Conservation (phyloP, 305 asterid genomes). For the Fraxinus angustifolia region DNA sequence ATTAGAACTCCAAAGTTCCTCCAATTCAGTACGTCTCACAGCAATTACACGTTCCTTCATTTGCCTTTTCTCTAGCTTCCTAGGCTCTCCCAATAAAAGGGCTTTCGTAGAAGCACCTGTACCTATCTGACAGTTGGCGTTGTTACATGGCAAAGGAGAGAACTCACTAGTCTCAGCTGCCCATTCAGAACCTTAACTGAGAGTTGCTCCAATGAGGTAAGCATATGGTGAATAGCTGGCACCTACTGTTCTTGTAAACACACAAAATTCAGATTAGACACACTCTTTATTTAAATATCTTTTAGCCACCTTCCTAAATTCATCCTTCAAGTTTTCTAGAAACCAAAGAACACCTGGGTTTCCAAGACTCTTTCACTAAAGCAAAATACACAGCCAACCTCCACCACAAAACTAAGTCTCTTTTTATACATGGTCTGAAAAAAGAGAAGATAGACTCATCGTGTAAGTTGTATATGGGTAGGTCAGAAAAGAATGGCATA, state of each 20-base stretch:
- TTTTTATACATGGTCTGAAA: constrained; percentile 44
- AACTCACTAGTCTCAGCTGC: constrained; percentile 14
- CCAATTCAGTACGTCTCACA: constrained; percentile 44
- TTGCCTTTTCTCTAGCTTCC: constrained; percentile 52
- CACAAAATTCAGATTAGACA: constrained; percentile 36
- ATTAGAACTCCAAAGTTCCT: constrained; percentile 45
- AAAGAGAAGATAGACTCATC: neutral
- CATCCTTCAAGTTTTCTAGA: constrained; percentile 49
- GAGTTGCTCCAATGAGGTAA: constrained; percentile 40
- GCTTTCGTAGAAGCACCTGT: constrained; percentile 47
- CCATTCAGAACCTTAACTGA: constrained; percentile 5
- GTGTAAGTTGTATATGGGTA: neutral
- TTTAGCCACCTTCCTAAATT: constrained; percentile 35
- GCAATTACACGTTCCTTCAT: constrained; percentile 42
- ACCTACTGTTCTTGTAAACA: constrained; percentile 49
- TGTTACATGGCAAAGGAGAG: constrained; percentile 29
- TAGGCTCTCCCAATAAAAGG: constrained; percentile 53
- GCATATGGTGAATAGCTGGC: constrained; percentile 40
- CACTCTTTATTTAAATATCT: constrained; percentile 30
- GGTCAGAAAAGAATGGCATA: neutral
- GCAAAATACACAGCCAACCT: constrained; percentile 54
- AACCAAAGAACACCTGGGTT: constrained; percentile 40
- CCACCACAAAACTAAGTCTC: constrained; percentile 61
- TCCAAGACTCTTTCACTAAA: constrained; percentile 44
- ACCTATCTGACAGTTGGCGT: constrained; percentile 28